These are phyloP conservation scores for Balamuthia mandrillaris DNA, from an alignment of 208 protist species.

Conservation along the genomic window DNA sequence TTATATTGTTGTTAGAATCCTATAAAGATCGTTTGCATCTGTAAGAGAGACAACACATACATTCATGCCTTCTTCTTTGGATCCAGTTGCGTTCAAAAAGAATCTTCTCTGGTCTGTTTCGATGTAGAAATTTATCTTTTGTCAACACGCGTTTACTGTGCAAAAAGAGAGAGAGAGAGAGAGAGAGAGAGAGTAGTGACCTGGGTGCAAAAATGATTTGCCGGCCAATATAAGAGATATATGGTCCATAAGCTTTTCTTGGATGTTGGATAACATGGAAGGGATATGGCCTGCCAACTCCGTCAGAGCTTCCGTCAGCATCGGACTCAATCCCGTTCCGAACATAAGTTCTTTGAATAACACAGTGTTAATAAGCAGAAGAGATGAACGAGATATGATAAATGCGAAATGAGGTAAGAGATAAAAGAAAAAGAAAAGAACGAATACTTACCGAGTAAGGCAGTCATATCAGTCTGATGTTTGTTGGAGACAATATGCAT, in stretches of 20 bases:
- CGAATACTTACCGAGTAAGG: not conserved
- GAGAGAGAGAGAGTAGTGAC: too few species aligned
- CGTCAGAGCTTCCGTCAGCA: slow-evolving; percentile 47
- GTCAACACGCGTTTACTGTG: too few species aligned
- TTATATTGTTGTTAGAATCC: too few species aligned
- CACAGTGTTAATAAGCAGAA: not conserved
- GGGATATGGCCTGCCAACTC: slow-evolving; percentile 62
- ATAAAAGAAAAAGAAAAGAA: not conserved
- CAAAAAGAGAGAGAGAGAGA: too few species aligned
- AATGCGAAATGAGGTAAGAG: not conserved
- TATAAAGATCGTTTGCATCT: too few species aligned
- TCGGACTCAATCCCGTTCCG: slow-evolving; percentile 16
- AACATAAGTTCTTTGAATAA: slow-evolving; percentile 56
- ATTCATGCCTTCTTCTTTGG: too few species aligned
- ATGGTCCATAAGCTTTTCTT: slow-evolving; percentile 43
- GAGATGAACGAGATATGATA: too few species aligned
- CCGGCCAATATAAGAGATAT: slow-evolving; percentile 9
- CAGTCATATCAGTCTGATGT: not conserved
- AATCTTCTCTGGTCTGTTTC: too few species aligned
- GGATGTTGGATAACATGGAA: slow-evolving; percentile 58
- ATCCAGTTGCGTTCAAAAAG: too few species aligned
- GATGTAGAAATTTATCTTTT: too few species aligned
- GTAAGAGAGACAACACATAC: too few species aligned
- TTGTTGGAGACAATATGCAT: slow-evolving; percentile 36
- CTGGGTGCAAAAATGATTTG: slow-evolving; percentile 5